phyloP scores from a whole-genome alignment of 352 stramenopile genomes.

The Globisporangium camurandrum region DNA sequence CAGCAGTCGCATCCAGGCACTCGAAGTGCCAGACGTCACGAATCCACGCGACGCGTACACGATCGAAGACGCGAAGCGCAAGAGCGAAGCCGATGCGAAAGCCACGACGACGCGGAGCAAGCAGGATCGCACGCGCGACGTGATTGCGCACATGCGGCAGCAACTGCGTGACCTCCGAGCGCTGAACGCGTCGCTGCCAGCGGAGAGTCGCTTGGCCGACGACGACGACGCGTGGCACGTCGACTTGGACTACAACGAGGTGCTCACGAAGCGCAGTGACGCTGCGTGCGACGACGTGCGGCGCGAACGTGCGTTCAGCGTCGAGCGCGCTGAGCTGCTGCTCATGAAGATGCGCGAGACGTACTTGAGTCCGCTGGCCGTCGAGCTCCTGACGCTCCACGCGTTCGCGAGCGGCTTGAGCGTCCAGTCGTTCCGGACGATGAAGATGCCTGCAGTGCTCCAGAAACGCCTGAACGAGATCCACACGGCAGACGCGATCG shows the following conservation, averaged over 20 bases:
- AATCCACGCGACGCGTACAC: slow-evolving; percentile 79
- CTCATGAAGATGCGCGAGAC: slow-evolving; percentile 82
- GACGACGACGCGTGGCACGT: slow-evolving; percentile 80
- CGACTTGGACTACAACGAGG: slow-evolving; percentile 81
- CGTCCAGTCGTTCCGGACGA: slow-evolving; percentile 77
- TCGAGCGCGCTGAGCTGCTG: slow-evolving; percentile 73
- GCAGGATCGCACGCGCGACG: slow-evolving; percentile 78
- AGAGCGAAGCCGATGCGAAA: slow-evolving; percentile 82
- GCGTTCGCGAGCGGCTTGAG: slow-evolving; percentile 56
- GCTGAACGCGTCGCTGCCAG: slow-evolving; percentile 40
- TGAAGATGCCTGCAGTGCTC: slow-evolving; percentile 58
- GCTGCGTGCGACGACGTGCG: slow-evolving; percentile 84
- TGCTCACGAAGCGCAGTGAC: slow-evolving; percentile 55
- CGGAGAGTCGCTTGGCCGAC: slow-evolving; percentile 46
- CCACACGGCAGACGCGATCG: slow-evolving; percentile 25
- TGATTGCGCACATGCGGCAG: slow-evolving; percentile 77
- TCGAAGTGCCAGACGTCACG: slow-evolving; percentile 63
- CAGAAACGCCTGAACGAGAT: slow-evolving; percentile 71
- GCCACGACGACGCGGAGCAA: slow-evolving; percentile 60
- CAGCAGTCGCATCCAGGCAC: slow-evolving; percentile 15
- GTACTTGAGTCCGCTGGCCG: slow-evolving; percentile 61
- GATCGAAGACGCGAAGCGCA: slow-evolving; percentile 89
- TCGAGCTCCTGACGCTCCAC: slow-evolving; percentile 67
- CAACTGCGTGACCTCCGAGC: slow-evolving; percentile 69
- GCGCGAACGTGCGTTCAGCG: slow-evolving; percentile 72